A percentile compares a stretch with the other conserved stretches of the same genome.
These are phyloP conservation scores for Paspalum notatum DNA, from an alignment of 176 grass and related monocot species.

Conservation along the genomic window DNA sequence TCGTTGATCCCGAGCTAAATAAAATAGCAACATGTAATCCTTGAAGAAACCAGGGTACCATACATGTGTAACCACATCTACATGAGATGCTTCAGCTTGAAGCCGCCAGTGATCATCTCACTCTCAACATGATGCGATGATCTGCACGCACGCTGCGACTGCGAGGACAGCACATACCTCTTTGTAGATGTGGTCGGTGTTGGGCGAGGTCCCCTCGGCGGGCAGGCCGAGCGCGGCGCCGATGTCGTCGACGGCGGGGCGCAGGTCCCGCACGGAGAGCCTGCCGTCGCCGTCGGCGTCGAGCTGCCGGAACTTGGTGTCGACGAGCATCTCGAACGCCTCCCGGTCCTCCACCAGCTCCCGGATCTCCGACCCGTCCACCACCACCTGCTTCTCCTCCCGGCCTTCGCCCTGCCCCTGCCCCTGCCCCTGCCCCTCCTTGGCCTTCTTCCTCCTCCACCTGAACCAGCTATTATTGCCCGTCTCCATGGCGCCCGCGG, in stretches of 20 bases:
- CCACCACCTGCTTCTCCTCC: conserved; percentile 50
- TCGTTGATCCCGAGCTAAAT: not conserved
- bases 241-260: conserved; percentile 73
- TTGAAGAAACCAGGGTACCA: not conserved
- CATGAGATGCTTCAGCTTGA: not conserved
- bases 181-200: conserved; percentile 73
- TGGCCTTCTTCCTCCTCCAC: conserved; percentile 44
- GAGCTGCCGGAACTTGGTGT: conserved; percentile 68
- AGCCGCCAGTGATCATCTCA: not conserved
- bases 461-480: conserved; percentile 57
- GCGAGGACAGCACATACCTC: conserved; percentile 50
- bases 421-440: not conserved
- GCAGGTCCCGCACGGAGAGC: conserved; percentile 68
- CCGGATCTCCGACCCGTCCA: conserved; percentile 81
- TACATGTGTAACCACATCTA: no score
- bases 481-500: conserved; percentile 43
- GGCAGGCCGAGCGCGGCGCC: conserved; percentile 70
- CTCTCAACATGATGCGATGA: not conserved
- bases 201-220: conserved; percentile 42
- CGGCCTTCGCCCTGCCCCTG: conserved; percentile 3
- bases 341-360: conserved; percentile 84
- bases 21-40: not conserved
- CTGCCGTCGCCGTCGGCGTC: conserved; percentile 59
- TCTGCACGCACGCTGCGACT: no score
- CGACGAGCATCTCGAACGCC: conserved; percentile 72